Evolutionary conservation across 441 rosid genomes (phyloP), one percentile per base, ranked within the genome.

Genomic region (Arabidopsis hybrid): DNA sequence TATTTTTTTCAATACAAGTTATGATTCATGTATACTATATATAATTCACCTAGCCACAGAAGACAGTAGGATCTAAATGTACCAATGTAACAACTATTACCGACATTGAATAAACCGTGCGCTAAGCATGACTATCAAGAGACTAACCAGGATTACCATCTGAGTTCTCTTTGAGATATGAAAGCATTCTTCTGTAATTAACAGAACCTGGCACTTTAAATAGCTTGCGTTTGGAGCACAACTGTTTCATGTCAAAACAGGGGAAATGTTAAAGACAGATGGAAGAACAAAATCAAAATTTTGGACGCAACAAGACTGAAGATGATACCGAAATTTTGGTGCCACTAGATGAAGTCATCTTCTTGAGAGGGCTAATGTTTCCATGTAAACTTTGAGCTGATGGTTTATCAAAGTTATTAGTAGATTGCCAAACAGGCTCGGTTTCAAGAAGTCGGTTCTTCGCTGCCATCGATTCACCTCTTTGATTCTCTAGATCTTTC

Each of bases 101-200:
- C n/a, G 51, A 31, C 35, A 50, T 8, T 7, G 5, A 46, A 40
- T 40, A 40, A 3, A 40, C 50, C 12, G 1, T 11, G 6, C 14
- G 1, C 47, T 4, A 16, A 47, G 8, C 7, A 34, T 16, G 63
- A 35, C 17, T 34, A 61, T 62, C 16, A 11, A 47, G 46, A 51
- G 11, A 68, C 71, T 84, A 78, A 89, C 89, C 63, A 59, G 83
- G 60, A 68, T 49, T 59, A 49, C 70, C 82, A 61, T 79, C 70
- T 42, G 78, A 64, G 38, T 75, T 53, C 40, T 85, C 82, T 43
- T 38, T 84, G 62, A 89, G 79, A 79, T 69, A 84, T 1, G 92
- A 92, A 79, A 91, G 92, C 88, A 85, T 69, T 76, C 97, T 85
- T 76, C 76, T 80, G 72, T 86, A 91, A 67, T 83, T 81, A 17